A percentile compares a stretch with the other conserved stretches of the same genome.
phyloP scores from a whole-genome alignment of 179 eudicot species.

The Amaranthus tricolor region DNA sequence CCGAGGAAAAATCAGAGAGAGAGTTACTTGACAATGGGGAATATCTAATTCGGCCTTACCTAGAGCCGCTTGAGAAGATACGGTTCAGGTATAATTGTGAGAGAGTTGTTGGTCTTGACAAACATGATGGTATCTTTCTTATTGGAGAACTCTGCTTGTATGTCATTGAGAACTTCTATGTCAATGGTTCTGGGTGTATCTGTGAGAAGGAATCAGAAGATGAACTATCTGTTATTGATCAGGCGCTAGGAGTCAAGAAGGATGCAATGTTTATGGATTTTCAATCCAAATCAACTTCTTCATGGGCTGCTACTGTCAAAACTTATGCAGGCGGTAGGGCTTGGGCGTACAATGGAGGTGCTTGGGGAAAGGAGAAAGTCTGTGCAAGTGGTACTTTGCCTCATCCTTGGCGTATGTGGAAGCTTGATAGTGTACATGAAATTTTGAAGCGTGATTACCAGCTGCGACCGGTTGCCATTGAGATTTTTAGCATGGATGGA shows the following conservation, averaged over 20 bases:
- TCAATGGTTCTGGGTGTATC: constrained; percentile 85
- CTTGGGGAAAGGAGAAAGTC: constrained; percentile 97
- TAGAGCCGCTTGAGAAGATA: constrained; percentile 84
- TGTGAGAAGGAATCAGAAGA: constrained; percentile 95
- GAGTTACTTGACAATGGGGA: constrained; percentile 90
- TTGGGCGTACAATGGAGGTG: constrained; percentile 99
- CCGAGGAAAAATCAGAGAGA: constrained; percentile 71
- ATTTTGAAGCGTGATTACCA: constrained; percentile 98
- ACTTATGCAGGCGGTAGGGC: constrained; percentile 82
- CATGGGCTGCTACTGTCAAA: constrained; percentile 61
- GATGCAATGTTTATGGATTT: constrained; percentile 76
- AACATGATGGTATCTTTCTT: constrained; percentile 97
- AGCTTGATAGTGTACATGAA: constrained; percentile 97
- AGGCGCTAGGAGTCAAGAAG: constrained; percentile 96
- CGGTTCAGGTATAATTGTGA: constrained; percentile 91
- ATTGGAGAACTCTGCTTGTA: constrained; percentile 93
- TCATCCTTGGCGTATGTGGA: constrained; percentile 98
- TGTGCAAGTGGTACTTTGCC: constrained; percentile 70
- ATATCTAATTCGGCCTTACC: constrained; percentile 89
- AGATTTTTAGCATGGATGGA: constrained; percentile 99
- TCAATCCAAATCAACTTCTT: constrained; percentile 82
- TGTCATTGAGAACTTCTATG: constrained; percentile 86
- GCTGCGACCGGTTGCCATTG: constrained; percentile 98
- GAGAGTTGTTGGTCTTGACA: constrained; percentile 93
- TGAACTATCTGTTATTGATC: constrained; percentile 91